A percentile compares a stretch with the other conserved stretches of the same genome.
phyloP scores from a whole-genome alignment of 2,329 filamentous ascomycete species.

The Fusarium sacchari region DNA sequence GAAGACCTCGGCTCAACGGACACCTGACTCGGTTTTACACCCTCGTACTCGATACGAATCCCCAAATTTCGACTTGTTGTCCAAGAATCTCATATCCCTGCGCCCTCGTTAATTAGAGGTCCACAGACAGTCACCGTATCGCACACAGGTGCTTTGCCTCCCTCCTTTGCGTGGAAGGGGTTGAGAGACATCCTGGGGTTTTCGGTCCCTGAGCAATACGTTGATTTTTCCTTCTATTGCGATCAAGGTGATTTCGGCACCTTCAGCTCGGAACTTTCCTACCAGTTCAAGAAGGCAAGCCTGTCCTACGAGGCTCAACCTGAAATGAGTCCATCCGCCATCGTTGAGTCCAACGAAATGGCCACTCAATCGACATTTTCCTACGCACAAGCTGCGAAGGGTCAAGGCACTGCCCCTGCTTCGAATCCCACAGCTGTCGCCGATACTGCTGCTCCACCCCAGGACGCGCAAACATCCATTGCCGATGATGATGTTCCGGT shows the following conservation, averaged over 20 bases:
- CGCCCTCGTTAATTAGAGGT: slow-evolving; percentile 38
- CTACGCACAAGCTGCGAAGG: slow-evolving; percentile 95
- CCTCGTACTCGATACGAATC: slow-evolving; percentile 14
- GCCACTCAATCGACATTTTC: slow-evolving; percentile 76
- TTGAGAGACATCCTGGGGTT: slow-evolving; percentile 40
- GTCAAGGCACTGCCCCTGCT: slow-evolving; percentile 61
- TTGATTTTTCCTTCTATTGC: slow-evolving; percentile 15
- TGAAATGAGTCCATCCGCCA: slow-evolving; percentile 45
- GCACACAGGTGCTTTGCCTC: slow-evolving; percentile 39
- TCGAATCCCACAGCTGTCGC: slow-evolving; percentile 43
- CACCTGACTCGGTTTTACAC: background rate
- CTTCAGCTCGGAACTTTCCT: slow-evolving; percentile 26
- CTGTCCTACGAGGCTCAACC: slow-evolving; percentile 31
- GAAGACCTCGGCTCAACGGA: slow-evolving; percentile 35
- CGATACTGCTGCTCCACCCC: slow-evolving; percentile 38
- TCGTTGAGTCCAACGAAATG: slow-evolving; percentile 55
- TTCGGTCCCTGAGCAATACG: slow-evolving; percentile 31
- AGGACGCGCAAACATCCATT: slow-evolving; percentile 44
- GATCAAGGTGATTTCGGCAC: slow-evolving; percentile 36
- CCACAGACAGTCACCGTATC: slow-evolving; percentile 32
- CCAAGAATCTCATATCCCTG: slow-evolving; percentile 20
- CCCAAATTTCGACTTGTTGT: slow-evolving; percentile 23
- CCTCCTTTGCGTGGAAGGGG: slow-evolving; percentile 41
- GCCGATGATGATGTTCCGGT: slow-evolving; percentile 30
- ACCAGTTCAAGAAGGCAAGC: slow-evolving; percentile 29